Evolutionary conservation across 192 early-diverging fungal species (phyloP).

Genomic region (Backusella tuberculispora): DNA sequence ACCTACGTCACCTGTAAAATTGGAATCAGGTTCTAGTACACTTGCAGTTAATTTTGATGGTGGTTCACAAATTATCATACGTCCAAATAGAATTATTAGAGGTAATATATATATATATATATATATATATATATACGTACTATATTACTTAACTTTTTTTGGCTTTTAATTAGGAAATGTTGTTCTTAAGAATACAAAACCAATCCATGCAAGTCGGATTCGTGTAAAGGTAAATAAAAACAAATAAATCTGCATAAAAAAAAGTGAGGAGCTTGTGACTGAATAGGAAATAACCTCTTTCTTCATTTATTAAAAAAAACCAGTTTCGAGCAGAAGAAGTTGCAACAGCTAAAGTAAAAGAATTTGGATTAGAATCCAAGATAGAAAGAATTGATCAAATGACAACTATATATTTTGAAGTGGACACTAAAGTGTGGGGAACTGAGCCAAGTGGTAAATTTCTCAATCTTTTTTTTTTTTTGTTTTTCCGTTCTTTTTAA

Average conservation of each 20-base stretch:
- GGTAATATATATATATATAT: conserved; percentile 15
- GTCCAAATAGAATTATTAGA: conserved; percentile 36
- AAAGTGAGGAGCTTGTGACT: conserved; percentile 24
- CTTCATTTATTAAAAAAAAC: neutral
- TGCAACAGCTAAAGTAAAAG: conserved; percentile 34
- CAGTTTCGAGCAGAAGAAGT: conserved; percentile 39
- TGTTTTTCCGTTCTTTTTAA: neutral
- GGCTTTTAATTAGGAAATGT: neutral
- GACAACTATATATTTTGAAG: conserved; percentile 38
- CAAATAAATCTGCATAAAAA: conserved; percentile 22
- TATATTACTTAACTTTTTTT: neutral
- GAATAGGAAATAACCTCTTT: too few species aligned
- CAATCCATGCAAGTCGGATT: conserved; percentile 12
- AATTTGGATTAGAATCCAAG: conserved; percentile 23
- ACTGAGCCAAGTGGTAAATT: conserved; percentile 32
- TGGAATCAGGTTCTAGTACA: conserved; percentile 7
- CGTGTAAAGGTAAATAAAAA: conserved; percentile 25
- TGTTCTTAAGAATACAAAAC: neutral
- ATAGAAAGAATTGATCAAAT: conserved; percentile 36
- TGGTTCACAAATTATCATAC: conserved; percentile 28
- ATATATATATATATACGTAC: too few species aligned
- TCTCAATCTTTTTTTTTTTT: neutral
- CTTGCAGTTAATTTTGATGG: conserved; percentile 25
- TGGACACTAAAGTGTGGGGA: conserved; percentile 37
- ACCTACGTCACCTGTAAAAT: neutral